Conservation (phyloP, 257 asterid species). For the Forsythia suspensa region DNA sequence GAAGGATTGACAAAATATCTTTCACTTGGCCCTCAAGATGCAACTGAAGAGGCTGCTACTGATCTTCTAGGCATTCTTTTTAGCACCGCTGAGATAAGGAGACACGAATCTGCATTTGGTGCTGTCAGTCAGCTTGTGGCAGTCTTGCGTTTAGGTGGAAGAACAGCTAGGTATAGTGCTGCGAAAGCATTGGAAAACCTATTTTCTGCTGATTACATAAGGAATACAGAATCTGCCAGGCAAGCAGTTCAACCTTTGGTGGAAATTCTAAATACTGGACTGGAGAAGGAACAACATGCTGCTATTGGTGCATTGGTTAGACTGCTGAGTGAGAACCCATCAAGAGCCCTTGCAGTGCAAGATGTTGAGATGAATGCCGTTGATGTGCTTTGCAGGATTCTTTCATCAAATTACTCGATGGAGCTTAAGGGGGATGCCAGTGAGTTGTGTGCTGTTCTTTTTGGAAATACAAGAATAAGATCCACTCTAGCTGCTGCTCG, state of each 20-base stretch:
- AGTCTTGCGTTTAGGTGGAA: conserved; percentile 94
- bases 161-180: conserved; percentile 96
- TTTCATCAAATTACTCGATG: conserved; percentile 79
- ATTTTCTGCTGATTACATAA: conserved; percentile 91
- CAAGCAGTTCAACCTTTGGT: conserved; percentile 98
- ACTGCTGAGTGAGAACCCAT: conserved; percentile 85
- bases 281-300: conserved; percentile 99
- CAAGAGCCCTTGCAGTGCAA: conserved; percentile 91
- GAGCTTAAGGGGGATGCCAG: conserved; percentile 98
- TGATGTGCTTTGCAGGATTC: conserved; percentile 85
- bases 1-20: conserved; percentile 95
- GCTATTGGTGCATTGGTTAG: conserved; percentile 93
- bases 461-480: conserved; percentile 85
- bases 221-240: conserved; percentile 92
- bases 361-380: conserved; percentile 97
- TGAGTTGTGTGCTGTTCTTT: conserved; percentile 83
- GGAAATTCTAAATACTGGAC: conserved; percentile 83
- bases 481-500: conserved; percentile 94
- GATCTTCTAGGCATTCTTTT: conserved; percentile 89
- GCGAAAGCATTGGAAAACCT: conserved; percentile 95
- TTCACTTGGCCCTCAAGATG: conserved; percentile 93
- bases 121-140: conserved; percentile 97
- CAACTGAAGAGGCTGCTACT: conserved; percentile 99
- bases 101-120: conserved; percentile 94
- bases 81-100: conserved; percentile 92